Base-by-base conservation (phyloP, 106 monocot genomes). In the Platanthera guangdongensis region DNA sequence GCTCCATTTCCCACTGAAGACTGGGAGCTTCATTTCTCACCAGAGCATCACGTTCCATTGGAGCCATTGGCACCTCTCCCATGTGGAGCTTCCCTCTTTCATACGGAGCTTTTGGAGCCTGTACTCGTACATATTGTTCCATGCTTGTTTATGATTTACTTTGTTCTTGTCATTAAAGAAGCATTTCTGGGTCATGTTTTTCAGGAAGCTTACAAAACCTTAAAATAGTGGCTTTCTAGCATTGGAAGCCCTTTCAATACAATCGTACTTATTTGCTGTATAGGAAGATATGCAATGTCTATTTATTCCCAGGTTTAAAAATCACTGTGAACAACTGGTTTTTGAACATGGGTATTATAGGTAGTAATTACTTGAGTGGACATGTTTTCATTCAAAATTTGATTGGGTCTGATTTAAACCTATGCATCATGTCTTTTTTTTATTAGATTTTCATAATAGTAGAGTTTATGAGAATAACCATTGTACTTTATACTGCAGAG, bases 401-500 rank as follows among this genome's bases (percentile, higher is more conserved):
- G 65, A 65, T 65, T 65, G 65, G 12, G 32, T 65, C 11, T 30
- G 28, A 65, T 2, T 65, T 65, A 21, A 39, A 45, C 14, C 15
- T 46, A 68, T 32, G 13, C 47, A 15, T 70, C 18, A 48, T 48
- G 70, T 48, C 14, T 13, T 9, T 70, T 70, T 70, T 70, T 70
- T 70, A 47, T 48, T 70, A 70, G 47, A 16, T 47, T 11, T 70
- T 12, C 16, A 47, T 16, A 16, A 7, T 15, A 47, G 39, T 70
- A 51, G 14, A 51, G 22, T 51, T 50, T 72, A 50, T 51, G 10
- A 15, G 21, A 72, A 51, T 72, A 72, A 50, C 51, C 22, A 21
- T 51, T 72, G 19, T 51, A 67, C 48, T 13, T 78, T 72, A 11
- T 84, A 22, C 45, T 73, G 22, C 86, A 97, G 97, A 88, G 84